Percentiles rank a stretch among this genome's conserved stretches.
These are phyloP conservation scores for Oropetium thomaeum DNA, from an alignment of 176 grass and related monocot genomes.

Conservation along the genomic window DNA sequence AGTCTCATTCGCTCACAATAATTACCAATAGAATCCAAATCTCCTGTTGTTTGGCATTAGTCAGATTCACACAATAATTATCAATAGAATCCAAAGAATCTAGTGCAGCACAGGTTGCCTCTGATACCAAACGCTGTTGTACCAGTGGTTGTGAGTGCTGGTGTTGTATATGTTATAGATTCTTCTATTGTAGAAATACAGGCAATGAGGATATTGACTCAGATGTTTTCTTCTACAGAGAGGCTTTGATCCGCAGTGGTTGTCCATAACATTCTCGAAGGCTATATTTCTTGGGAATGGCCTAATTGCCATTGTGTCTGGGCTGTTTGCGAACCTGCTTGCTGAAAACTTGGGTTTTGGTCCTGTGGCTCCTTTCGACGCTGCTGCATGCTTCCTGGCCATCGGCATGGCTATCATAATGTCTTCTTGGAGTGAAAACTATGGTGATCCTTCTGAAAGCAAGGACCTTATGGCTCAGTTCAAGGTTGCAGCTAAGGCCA, in stretches of 20 bases:
- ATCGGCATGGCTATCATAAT: constrained; percentile 93
- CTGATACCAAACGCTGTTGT: constrained; percentile 14
- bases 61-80: neutral
- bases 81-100: constrained; percentile 41
- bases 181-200: neutral
- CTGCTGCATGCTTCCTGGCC: constrained; percentile 84
- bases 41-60: neutral
- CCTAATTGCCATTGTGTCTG: constrained; percentile 76
- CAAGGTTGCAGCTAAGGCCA: constrained; percentile 83
- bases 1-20: constrained; percentile 8
- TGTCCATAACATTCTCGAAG: constrained; percentile 97
- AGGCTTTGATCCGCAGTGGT: constrained; percentile 84
- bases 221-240: constrained; percentile 52
- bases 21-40: constrained; percentile 20
- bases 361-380: constrained; percentile 91
- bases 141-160: constrained; percentile 1
- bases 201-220: constrained; percentile 17
- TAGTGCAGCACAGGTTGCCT: constrained; percentile 16
- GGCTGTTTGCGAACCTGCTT: constrained; percentile 77
- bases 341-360: constrained; percentile 86
- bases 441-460: constrained; percentile 81
- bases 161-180: neutral
- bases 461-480: constrained; percentile 85
- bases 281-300: constrained; percentile 98
- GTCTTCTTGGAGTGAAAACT: constrained; percentile 90